A percentile compares a stretch with the other conserved stretches of the same genome.
Conservation (phyloP, 257 asterid genomes). For the Apocynum venetum region DNA sequence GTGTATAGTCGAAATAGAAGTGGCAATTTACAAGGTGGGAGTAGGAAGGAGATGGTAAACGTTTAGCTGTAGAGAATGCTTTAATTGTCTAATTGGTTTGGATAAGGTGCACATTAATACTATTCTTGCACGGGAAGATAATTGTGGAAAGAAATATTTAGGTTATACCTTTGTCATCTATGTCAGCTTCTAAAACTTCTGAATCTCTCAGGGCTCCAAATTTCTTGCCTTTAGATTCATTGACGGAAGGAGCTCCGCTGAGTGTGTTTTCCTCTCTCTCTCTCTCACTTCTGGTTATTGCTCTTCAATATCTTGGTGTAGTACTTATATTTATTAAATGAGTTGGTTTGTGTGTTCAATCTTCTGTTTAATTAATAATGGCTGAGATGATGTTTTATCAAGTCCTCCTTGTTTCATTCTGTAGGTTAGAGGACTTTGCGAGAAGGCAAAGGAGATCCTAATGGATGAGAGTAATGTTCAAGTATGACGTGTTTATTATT, state of each 20-base stretch:
- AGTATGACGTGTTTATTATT: constrained; percentile 28
- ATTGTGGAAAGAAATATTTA: not conserved
- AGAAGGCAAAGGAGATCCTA: constrained; percentile 73
- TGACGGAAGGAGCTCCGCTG: not conserved
- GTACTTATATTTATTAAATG: not conserved
- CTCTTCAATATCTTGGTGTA: not conserved
- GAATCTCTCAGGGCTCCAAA: not conserved
- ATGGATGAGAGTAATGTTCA: constrained; percentile 80
- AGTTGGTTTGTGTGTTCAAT: not conserved
- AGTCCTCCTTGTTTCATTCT: constrained; percentile 13
- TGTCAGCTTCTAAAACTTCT: not conserved
- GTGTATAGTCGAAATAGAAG: not conserved
- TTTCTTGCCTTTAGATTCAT: not conserved
- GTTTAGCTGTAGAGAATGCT: not conserved
- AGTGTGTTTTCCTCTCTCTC: not conserved
- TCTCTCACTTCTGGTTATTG: not conserved
- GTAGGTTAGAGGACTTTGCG: constrained; percentile 65
- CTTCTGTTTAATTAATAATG: not conserved
- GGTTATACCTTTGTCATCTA: not conserved
- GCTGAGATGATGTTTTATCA: constrained; percentile 1
- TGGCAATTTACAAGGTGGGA: no score
- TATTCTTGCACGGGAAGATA: not conserved
- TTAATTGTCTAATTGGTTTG: not conserved
- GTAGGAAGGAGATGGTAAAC: not conserved
- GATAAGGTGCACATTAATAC: not conserved